These are phyloP conservation scores for Epichloe gansuensis DNA, from an alignment of 2,329 filamentous ascomycete species.

Conservation along the genomic window DNA sequence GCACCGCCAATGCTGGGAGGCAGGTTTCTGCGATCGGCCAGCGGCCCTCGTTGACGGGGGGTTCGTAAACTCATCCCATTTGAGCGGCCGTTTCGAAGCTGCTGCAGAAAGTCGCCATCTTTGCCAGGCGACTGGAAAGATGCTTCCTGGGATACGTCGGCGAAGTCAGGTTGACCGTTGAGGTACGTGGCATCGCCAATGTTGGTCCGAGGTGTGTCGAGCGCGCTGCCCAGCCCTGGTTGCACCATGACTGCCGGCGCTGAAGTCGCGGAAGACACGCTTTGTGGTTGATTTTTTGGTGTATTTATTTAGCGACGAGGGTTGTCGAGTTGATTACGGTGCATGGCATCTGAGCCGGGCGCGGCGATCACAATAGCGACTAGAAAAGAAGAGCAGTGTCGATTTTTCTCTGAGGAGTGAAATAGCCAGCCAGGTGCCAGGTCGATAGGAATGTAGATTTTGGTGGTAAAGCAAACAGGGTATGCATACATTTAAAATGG, in stretches of 20 bases:
- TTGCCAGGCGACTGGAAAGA: conserved; percentile 75
- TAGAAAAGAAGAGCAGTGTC: background rate
- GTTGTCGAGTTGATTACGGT: background rate
- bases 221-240: conserved; percentile 46
- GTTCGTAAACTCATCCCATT: conserved; percentile 52
- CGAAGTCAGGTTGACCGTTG: conserved; percentile 53
- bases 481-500: conserved; percentile 3
- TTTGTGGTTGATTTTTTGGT: background rate
- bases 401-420: background rate
- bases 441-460: background rate
- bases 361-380: background rate
- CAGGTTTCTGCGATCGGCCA: conserved; percentile 60
- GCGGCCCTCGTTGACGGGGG: conserved; percentile 55
- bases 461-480: conserved; percentile 9
- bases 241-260: conserved; percentile 40
- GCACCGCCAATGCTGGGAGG: conserved; percentile 49
- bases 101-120: conserved; percentile 54
- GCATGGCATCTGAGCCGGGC: background rate
- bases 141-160: conserved; percentile 71
- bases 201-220: conserved; percentile 81
- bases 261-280: background rate
- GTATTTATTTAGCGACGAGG: background rate
- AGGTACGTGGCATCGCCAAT: conserved; percentile 75
- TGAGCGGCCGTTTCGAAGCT: conserved; percentile 54
- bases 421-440: background rate